phyloP scores from a whole-genome alignment of 2,329 filamentous ascomycete genomes.

The Fusarium citri region DNA sequence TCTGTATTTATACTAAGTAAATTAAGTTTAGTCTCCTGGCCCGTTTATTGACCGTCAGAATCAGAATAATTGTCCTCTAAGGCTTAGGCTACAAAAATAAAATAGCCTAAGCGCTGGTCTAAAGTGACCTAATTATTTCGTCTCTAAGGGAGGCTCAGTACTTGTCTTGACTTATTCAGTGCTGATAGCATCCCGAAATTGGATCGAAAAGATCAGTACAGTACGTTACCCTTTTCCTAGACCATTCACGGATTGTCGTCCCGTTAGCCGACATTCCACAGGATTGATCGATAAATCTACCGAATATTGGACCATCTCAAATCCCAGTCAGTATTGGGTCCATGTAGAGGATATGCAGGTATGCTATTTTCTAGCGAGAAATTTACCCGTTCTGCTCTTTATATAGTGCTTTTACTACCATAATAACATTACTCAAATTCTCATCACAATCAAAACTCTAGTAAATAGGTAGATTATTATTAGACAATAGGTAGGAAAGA shows the following conservation, averaged over 20 bases:
- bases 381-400: conserved; percentile 8
- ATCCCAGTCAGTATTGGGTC: not conserved
- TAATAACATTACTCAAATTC: not conserved
- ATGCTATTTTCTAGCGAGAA: conserved; percentile 20
- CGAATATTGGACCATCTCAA: not conserved
- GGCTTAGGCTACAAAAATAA: not conserved
- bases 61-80: not conserved
- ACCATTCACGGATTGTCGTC: not conserved
- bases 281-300: not conserved
- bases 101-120: not conserved
- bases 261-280: conserved; percentile 4
- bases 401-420: not conserved
- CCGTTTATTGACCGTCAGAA: not conserved
- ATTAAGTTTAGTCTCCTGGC: conserved; percentile 14
- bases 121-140: not conserved
- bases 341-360: not conserved
- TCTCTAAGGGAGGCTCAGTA: not conserved
- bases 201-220: not conserved
- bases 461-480: too few species aligned
- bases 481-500: too few species aligned
- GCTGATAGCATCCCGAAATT: not conserved
- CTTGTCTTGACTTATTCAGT: not conserved
- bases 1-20: not conserved
- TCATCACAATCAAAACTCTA: not conserved
- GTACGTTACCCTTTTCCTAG: too few species aligned